Evolutionary conservation across 2,329 filamentous ascomycete genomes (phyloP), one percentile per base, ranked within the genome.

Genomic region (Aspergillus piperis): DNA sequence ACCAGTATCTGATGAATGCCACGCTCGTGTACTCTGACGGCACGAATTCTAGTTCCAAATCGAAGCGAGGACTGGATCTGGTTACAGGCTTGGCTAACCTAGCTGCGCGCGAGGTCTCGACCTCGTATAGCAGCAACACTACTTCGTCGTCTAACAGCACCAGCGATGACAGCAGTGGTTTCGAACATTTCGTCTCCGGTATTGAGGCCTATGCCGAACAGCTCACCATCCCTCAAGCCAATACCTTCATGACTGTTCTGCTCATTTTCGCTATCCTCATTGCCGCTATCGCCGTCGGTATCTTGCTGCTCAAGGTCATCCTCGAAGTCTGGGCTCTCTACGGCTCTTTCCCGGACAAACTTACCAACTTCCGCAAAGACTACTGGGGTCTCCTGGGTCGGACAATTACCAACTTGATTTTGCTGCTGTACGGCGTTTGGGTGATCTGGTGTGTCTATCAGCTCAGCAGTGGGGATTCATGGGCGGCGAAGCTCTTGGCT

Each of bases 381-480:
- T 98, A 98, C 82, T 98, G 95, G 95, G 90, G 91, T 66, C 87
- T 92, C 58, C 89, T 99, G 74, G 91, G 89, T 49, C 91, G 94
- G 62, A 90, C 92, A 15, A 90, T 98, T 70, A 96, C 92, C 47
- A 90, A 91, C 66, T 83, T 99, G 76, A 92, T 99, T 68, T 83
- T 98, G 62, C 81, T 98, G 17, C 85, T 98, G 2, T 99, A 98
- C 77, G 92, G 95, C 63, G 86, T 96, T 62, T 98, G 95, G 95
- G 91, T 92, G 0, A 81, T 98, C 47, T 98, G 96, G 78, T 98
- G 94, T 75, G 86, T 99, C 64, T 98, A 94, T 77, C 95, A 99
- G 73, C 96, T 98, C 77, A 95, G 90, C 1, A 85, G 88, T 44
- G 93, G 94, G 61, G 95, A 98, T 76, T 98, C 94, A 0, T 97